phyloP scores from a whole-genome alignment of 345 rosid genomes.

The Sisymbrium irio region DNA sequence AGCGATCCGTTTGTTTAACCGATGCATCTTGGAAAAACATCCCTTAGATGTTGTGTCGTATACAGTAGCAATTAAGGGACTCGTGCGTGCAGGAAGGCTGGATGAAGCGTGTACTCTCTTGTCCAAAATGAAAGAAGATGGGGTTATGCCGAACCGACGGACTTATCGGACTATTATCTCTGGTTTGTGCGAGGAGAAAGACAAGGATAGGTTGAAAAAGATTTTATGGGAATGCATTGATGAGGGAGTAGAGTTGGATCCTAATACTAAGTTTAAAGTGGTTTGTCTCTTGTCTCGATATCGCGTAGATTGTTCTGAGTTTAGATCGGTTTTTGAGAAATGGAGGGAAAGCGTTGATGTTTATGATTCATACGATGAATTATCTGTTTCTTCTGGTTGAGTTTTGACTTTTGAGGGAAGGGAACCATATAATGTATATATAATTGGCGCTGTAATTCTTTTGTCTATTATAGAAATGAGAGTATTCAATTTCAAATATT shows the following conservation, averaged over 20 bases:
- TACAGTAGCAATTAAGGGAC: constrained; percentile 61
- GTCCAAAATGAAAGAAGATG: constrained; percentile 52
- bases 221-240: constrained; percentile 48
- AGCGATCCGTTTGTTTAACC: constrained; percentile 50
- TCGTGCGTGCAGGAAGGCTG: constrained; percentile 48
- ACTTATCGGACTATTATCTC: constrained; percentile 43
- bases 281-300: constrained; percentile 32
- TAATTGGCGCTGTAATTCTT: constrained; percentile 9
- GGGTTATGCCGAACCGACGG: constrained; percentile 43
- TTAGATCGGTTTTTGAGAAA: constrained; percentile 36
- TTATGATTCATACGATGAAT: constrained; percentile 14
- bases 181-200: constrained; percentile 47
- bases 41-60: constrained; percentile 62
- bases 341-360: constrained; percentile 24
- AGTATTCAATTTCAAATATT: not conserved
- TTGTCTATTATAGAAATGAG: not conserved
- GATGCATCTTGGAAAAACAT: constrained; percentile 41
- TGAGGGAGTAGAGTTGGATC: constrained; percentile 44
- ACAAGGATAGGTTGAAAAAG: constrained; percentile 46
- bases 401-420: too few relatives aligned
- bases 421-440: constrained; percentile 1
- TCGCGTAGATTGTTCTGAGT: constrained; percentile 28
- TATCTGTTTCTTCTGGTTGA: constrained; percentile 22
- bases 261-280: constrained; percentile 33
- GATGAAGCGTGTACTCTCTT: constrained; percentile 51